These are phyloP conservation scores for Bryopsis sp. DNA, from an alignment of 139 green algal species.

Conservation along the genomic window DNA sequence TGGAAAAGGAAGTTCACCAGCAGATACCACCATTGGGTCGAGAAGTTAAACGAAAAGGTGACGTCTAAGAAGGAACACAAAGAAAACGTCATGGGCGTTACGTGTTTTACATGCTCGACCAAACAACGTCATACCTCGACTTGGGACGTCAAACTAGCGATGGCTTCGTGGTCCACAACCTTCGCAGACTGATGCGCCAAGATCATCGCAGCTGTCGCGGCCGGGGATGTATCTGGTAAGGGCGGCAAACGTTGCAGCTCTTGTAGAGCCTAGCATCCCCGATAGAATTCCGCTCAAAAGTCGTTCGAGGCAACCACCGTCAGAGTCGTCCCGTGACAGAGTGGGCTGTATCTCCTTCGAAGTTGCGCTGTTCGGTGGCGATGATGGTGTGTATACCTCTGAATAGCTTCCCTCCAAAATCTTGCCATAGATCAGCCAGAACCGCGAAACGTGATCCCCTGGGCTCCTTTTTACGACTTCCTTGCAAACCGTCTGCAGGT, in stretches of 20 bases:
- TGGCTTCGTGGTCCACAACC: neutral
- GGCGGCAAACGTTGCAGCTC: neutral
- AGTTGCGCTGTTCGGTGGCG: too few species aligned
- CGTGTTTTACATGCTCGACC: too few species aligned
- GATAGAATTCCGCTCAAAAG: too few species aligned
- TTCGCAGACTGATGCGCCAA: neutral
- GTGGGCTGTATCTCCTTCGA: too few species aligned
- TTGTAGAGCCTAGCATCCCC: neutral
- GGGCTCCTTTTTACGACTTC: constrained; percentile 38
- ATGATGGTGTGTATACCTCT: constrained; percentile 29
- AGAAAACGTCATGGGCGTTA: too few species aligned
- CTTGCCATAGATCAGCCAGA: constrained; percentile 53
- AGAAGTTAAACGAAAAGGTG: too few species aligned
- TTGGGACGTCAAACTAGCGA: neutral
- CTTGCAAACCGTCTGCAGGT: constrained; percentile 52
- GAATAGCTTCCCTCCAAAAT: constrained; percentile 36
- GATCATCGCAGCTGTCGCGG: neutral
- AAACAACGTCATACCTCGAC: neutral
- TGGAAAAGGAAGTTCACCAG: too few species aligned
- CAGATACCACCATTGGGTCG: too few species aligned
- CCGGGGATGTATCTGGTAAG: neutral
- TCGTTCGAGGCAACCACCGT: too few species aligned
- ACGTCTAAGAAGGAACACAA: too few species aligned
- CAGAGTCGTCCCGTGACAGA: too few species aligned
- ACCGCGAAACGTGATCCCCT: constrained; percentile 36